Evolutionary conservation across 2,329 filamentous ascomycete genomes (phyloP), one percentile per base, ranked within the genome.

Genomic region (Talaromyces pinophilus): DNA sequence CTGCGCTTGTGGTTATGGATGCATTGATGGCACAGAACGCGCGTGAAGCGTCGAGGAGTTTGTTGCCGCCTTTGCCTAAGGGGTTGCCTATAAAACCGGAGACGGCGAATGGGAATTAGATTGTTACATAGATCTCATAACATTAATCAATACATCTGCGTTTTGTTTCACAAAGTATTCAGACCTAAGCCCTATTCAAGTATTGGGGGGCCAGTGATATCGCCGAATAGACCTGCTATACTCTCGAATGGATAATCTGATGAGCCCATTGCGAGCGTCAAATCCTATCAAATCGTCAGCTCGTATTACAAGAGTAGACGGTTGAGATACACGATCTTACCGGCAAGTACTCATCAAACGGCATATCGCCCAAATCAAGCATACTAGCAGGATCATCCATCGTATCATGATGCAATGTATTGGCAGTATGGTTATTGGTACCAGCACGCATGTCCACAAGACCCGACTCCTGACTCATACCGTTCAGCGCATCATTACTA

Each of bases 1-100:
- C 93, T 1, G 88, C 93, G 1, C 80, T 98, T 67, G 91, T 92
- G 3, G 83, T 97, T 65, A 93, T 96, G 79, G 94, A 98, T 80
- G 90, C 92, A 2, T 82, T 96, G 68, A 84, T 96, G 83, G 89
- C 91, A 59, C 94, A 97, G 83, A 89, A 92, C 77, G 87, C 85
- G 7, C 80, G 87, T 64, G 82, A 84, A 71, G 79, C 77, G 50
- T 78, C 83, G n/a, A 79, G 81, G 69, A 79, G 76, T 67, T 69
- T 81, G 64, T 76, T 85, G 25, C 83, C 83, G 4, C 78, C 79
- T 10, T 72, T 80, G 66, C 70, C 77, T 10, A 74, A 72, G 48
- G 77, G 74, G 7, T 60, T 79, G 8, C 78, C 76, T 25, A 79
- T 77, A 19, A 66, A 67, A 30, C 68, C 68, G n/a, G 63, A 67